phyloP scores from a whole-genome alignment of 2,329 filamentous ascomycete genomes.

The Hymenotorrendiella dingleyae region DNA sequence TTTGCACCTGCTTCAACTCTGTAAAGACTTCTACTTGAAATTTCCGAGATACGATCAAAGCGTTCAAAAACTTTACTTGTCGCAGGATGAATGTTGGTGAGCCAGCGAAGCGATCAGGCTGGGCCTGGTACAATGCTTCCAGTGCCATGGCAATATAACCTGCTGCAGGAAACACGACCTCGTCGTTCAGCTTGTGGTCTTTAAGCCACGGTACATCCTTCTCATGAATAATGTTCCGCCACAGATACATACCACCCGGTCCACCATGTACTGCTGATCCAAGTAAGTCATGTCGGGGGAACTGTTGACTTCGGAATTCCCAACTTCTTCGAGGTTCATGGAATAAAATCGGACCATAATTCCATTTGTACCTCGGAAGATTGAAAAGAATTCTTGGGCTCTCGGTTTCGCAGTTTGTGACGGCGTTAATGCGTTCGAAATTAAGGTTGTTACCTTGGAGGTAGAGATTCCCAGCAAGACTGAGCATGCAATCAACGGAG shows the following conservation, averaged over 20 bases:
- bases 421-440: too few relatives aligned
- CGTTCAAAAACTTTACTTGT: background rate
- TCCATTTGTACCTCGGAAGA: conserved; percentile 48
- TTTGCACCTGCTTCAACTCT: background rate
- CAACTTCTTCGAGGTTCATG: conserved; percentile 43
- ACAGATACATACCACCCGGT: conserved; percentile 26
- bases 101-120: too few relatives aligned
- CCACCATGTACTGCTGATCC: background rate
- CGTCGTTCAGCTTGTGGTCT: conserved; percentile 42
- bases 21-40: background rate
- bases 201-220: conserved; percentile 46
- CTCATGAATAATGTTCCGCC: conserved; percentile 40
- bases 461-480: conserved; percentile 9
- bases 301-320: conserved; percentile 38
- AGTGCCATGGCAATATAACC: conserved; percentile 28
- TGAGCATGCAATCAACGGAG: conserved; percentile 2
- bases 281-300: conserved; percentile 30
- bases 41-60: background rate
- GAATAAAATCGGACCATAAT: conserved; percentile 46
- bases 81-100: background rate
- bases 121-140: conserved; percentile 8
- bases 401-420: background rate
- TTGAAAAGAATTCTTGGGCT: conserved; percentile 3
- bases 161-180: conserved; percentile 42
- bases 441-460: conserved; percentile 2